Percentiles rank a stretch among this genome's conserved stretches.
Evolutionary conservation across 345 rosid species (phyloP).

Genomic region (Citrus unshiu): DNA sequence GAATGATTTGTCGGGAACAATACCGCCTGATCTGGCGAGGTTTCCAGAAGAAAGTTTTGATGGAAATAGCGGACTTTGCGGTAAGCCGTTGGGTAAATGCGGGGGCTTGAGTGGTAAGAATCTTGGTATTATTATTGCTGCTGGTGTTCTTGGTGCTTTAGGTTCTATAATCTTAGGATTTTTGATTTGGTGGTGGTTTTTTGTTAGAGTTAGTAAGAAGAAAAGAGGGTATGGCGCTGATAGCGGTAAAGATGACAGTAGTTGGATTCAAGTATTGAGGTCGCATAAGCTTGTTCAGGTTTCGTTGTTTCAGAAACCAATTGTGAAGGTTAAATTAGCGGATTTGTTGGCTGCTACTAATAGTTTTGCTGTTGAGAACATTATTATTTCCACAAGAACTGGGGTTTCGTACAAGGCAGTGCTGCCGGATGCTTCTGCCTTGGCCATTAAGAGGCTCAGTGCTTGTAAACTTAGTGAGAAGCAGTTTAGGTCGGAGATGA

Average conservation of each 20-base stretch:
- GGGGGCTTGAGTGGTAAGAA: conserved; percentile 42
- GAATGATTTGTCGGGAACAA: conserved; percentile 46
- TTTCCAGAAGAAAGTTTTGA: conserved; percentile 30
- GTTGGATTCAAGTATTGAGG: conserved; percentile 46
- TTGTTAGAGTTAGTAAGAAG: conserved; percentile 30
- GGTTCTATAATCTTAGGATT: conserved; percentile 40
- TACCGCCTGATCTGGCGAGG: conserved; percentile 41
- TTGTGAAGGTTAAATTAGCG: conserved; percentile 47
- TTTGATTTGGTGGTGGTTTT: conserved; percentile 52
- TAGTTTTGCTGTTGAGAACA: conserved; percentile 28
- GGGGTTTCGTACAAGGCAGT: conserved; percentile 52
- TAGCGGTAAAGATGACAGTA: conserved; percentile 33
- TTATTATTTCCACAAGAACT: conserved; percentile 39
- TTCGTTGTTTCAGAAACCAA: conserved; percentile 54
- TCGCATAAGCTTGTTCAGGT: conserved; percentile 61
- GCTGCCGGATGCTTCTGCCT: conserved; percentile 53
- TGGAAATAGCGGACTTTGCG: conserved; percentile 46
- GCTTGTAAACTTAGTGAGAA: conserved; percentile 43
- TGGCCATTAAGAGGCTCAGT: conserved; percentile 53
- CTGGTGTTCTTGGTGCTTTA: conserved; percentile 44
- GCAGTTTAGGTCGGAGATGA: conserved; percentile 55
- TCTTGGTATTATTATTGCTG: conserved; percentile 37
- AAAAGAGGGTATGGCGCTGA: conserved; percentile 41
- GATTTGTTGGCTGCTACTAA: conserved; percentile 50
- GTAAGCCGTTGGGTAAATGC: conserved; percentile 46